Percentiles rank a stretch among this genome's conserved stretches.
Conservation (phyloP, 768 basidiomycete species). For the Hypholoma fasciculare region DNA sequence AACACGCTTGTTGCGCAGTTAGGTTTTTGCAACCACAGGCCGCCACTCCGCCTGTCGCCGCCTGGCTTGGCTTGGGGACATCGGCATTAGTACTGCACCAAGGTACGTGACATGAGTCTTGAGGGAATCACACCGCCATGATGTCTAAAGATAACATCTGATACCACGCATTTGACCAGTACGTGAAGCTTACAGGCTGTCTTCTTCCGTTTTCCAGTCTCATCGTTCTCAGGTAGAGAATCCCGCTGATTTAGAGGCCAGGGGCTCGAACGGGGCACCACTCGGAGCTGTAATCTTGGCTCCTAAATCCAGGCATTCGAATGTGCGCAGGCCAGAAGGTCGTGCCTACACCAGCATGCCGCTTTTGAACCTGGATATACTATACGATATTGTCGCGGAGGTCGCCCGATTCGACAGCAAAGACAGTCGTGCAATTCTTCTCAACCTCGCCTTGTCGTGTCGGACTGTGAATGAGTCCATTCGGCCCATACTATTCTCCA, state of each 20-base stretch:
- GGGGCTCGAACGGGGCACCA: no score
- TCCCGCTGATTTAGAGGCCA: no score
- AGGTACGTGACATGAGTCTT: not conserved
- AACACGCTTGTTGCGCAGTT: not conserved
- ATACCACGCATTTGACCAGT: no score
- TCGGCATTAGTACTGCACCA: not conserved
- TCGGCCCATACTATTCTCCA: conserved; percentile 26
- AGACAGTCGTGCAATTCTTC: conserved; percentile 13
- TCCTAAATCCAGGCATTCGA: no score
- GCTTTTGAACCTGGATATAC: conserved; percentile 19
- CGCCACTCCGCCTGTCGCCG: not conserved
- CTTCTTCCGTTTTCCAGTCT: no score
- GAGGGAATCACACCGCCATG: not conserved
- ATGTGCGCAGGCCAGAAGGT: not conserved
- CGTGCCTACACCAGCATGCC: conserved; percentile 1
- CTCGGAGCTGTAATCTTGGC: no score
- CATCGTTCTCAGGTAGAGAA: no score
- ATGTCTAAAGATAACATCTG: not conserved
- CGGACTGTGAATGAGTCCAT: conserved; percentile 10
- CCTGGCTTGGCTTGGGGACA: not conserved
- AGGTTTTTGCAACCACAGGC: not conserved
- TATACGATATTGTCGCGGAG: conserved; percentile 17
- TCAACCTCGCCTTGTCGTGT: conserved; percentile 14
- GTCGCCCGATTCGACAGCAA: conserved; percentile 6
- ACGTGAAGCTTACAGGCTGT: no score